phyloP scores from a whole-genome alignment of 208 protist genomes.

The Leishmania lainsoni region DNA sequence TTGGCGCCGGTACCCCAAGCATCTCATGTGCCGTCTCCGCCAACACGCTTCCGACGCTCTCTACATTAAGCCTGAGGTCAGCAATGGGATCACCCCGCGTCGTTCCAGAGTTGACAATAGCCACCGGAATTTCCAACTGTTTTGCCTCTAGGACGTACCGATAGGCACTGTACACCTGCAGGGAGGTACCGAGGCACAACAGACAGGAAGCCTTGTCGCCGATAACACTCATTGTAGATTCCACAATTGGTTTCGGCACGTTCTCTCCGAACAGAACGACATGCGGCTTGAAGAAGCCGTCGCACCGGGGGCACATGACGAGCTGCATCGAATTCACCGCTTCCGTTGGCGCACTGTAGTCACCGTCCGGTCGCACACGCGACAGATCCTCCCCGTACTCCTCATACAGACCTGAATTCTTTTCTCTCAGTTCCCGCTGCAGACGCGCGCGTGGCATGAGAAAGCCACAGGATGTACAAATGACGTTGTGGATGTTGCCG shows the following conservation, averaged over 20 bases:
- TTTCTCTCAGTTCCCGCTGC: slow-evolving; percentile 44
- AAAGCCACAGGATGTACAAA: slow-evolving; percentile 60
- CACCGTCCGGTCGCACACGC: slow-evolving; percentile 61
- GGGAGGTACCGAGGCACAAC: slow-evolving; percentile 76
- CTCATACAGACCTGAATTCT: slow-evolving; percentile 43
- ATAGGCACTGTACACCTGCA: slow-evolving; percentile 79
- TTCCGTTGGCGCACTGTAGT: slow-evolving; percentile 50
- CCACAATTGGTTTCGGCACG: slow-evolving; percentile 43
- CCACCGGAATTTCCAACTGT: slow-evolving; percentile 52
- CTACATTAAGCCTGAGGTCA: slow-evolving; percentile 59
- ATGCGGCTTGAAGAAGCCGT: slow-evolving; percentile 72
- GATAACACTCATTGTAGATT: slow-evolving; percentile 32
- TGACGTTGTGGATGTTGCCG: slow-evolving; percentile 74
- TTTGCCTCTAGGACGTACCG: slow-evolving; percentile 68
- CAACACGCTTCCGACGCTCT: slow-evolving; percentile 44
- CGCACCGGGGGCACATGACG: slow-evolving; percentile 56
- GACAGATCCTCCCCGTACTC: slow-evolving; percentile 32
- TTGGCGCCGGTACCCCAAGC: slow-evolving; percentile 18
- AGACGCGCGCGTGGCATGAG: slow-evolving; percentile 47
- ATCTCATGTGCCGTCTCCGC: slow-evolving; percentile 32
- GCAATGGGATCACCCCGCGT: slow-evolving; percentile 67
- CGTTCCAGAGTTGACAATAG: slow-evolving; percentile 64
- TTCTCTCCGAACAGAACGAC: slow-evolving; percentile 89
- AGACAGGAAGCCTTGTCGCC: slow-evolving; percentile 39
- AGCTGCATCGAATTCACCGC: slow-evolving; percentile 58